phyloP scores from a whole-genome alignment of 305 asterid species.

The Salvia sclarea region DNA sequence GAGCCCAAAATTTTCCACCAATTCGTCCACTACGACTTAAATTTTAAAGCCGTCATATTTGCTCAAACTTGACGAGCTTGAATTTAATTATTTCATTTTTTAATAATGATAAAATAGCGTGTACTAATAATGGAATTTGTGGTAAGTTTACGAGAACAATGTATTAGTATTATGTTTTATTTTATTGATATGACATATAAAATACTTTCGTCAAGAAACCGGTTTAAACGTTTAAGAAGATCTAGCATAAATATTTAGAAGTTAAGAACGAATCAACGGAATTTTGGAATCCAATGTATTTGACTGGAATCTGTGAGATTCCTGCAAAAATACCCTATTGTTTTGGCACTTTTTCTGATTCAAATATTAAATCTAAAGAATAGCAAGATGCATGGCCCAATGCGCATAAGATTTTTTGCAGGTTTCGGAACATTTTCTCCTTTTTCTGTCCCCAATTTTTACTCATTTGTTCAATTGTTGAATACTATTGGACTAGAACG shows the following conservation, averaged over 20 bases:
- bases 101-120: not conserved
- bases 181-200: too few species aligned
- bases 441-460: too few species aligned
- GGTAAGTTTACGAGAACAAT: not conserved
- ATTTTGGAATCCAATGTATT: not conserved
- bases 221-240: too few species aligned
- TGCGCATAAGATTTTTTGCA: not conserved
- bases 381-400: conserved; percentile 9
- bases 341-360: not conserved
- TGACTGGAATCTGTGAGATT: not conserved
- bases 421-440: not conserved
- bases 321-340: not conserved
- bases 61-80: not conserved
- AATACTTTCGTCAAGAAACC: too few species aligned
- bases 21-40: not conserved
- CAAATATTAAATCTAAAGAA: not conserved
- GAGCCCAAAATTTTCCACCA: not conserved
- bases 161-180: too few species aligned
- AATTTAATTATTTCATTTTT: not conserved
- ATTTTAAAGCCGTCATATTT: conserved; percentile 6
- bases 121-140: not conserved
- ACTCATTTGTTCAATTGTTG: not conserved
- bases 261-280: not conserved
- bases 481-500: not conserved
- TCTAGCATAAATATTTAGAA: too few species aligned